These are phyloP conservation scores for Spirogloea muscicola DNA, from an alignment of 139 green algal species.

Conservation along the genomic window DNA sequence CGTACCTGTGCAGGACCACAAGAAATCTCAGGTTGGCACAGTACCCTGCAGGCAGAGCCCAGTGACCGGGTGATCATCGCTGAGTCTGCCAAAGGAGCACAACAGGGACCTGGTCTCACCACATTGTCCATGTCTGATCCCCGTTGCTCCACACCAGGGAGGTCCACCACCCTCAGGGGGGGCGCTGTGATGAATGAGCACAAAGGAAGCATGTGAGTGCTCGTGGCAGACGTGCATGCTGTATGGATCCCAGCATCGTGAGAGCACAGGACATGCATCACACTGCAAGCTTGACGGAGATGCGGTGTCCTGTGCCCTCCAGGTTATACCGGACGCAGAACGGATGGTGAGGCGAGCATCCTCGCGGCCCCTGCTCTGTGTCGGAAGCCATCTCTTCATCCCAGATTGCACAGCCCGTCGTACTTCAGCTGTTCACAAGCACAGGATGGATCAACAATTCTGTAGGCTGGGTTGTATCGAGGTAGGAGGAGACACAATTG, in stretches of 20 bases:
- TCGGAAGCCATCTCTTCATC: conserved; percentile 24
- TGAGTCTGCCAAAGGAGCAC: not conserved
- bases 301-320: not conserved
- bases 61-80: too few species aligned
- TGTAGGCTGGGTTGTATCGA: too few species aligned
- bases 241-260: too few species aligned
- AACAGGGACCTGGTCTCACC: not conserved
- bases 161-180: conserved; percentile 19
- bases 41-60: too few species aligned
- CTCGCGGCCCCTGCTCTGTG: not conserved
- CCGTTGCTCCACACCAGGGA: conserved; percentile 16
- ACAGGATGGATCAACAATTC: too few species aligned
- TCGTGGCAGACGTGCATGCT: not conserved
- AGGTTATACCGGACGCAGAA: not conserved
- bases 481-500: too few species aligned
- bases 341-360: conserved; percentile 11
- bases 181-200: conserved; percentile 9
- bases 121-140: conserved; percentile 30
- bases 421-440: conserved; percentile 31
- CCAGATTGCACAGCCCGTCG: conserved; percentile 14
- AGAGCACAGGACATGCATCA: too few species aligned
- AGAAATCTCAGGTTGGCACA: too few species aligned
- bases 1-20: conserved; percentile 4
- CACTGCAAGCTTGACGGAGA: too few species aligned
- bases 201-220: not conserved